Percentiles rank a stretch among this genome's conserved stretches.
Conservation (phyloP, 2,329 filamentous ascomycete genomes). For the Aotearoamyces nothofagi region DNA sequence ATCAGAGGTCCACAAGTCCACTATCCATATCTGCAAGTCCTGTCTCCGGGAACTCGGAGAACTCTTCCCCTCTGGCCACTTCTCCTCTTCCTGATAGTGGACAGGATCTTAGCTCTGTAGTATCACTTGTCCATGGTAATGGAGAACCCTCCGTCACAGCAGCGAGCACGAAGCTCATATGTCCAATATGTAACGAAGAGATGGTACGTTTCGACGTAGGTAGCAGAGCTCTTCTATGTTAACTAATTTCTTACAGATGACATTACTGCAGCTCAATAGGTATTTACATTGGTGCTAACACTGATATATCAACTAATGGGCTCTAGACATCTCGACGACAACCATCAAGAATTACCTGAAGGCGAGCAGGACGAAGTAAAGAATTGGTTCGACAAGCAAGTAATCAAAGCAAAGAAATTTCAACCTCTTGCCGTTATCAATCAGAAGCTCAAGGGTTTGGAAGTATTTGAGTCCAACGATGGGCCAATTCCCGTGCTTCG, state of each 20-base stretch:
- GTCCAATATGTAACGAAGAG: slow-evolving; percentile 96
- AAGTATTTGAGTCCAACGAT: slow-evolving; percentile 63
- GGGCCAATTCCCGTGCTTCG: slow-evolving; percentile 23
- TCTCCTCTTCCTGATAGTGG: slow-evolving; percentile 54
- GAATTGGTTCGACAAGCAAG: slow-evolving; percentile 64
- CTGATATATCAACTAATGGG: slow-evolving; percentile 13
- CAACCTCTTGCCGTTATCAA: slow-evolving; percentile 60
- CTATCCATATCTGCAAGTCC: slow-evolving; percentile 53
- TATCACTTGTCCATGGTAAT: slow-evolving; percentile 58
- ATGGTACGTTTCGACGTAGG: slow-evolving; percentile 46
- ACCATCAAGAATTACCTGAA: slow-evolving; percentile 57
- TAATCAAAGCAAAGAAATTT: slow-evolving; percentile 61
- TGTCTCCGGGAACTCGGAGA: slow-evolving; percentile 61
- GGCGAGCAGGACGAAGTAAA: slow-evolving; percentile 64
- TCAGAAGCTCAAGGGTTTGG: slow-evolving; percentile 60
- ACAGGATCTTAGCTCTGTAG: slow-evolving; percentile 69
- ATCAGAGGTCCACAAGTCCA: slow-evolving; percentile 21
- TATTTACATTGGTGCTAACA: slow-evolving; percentile 20
- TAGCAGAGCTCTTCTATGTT: slow-evolving; percentile 2
- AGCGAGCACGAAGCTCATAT: slow-evolving; percentile 57
- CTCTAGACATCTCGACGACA: slow-evolving; percentile 55
- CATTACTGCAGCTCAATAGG: slow-evolving; percentile 81
- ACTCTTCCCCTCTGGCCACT: slow-evolving; percentile 37
- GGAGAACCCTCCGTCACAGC: slow-evolving; percentile 33
- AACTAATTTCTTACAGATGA: slow-evolving; percentile 44